Evolutionary conservation across 768 basidiomycete genomes (phyloP), one percentile per base, ranked within the genome.

Genomic region (Russula lepida): DNA sequence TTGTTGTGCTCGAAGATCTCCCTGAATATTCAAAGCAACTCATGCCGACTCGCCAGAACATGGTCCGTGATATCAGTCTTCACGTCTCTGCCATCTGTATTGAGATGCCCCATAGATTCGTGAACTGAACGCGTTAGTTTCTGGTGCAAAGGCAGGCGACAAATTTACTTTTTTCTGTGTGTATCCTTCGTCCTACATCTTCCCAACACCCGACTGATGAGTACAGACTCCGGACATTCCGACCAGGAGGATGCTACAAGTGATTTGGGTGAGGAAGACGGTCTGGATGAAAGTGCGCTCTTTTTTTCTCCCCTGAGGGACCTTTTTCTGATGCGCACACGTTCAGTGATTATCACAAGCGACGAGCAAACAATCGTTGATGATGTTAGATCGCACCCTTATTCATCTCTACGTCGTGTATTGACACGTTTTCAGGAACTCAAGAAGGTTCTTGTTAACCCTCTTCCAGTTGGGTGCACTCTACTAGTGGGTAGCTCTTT

Each of bases 121-220:
- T 3, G 61, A 66, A 35, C 57, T 70, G 37, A 30, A 63, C 2
- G 28, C 30, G 2, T 56, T 69, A 27, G 65, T 69, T 46, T 19
- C 43, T 28, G 66, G 61, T 44, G 70, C 64, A 5, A 47, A 49
- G 46, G 41, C 60, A 3, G 69, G 67, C 35, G 71, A 72, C 33
- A 60, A 19, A n/a, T 60, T 69, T n/a, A 64, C 59, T 21, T 71
- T 71, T 41, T 58, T 71, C 21, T 72, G 71, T 71, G 43, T 25
- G 69, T 56, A 13, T 13, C 28, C 33, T 1, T 21, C n/a, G 25
- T 44, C 32, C 33, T 25, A 12, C 25, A 25, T 13, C 23, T 27
- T 43, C 5, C 41, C 17, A n/a, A 9, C 9, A 11, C 21, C 33
- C 44, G 8, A 57, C 7, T 9, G 15, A 17, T 19, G 15, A 15